Conservation (phyloP, 495 filamentous ascomycete species). For the Copromyces sp. region DNA sequence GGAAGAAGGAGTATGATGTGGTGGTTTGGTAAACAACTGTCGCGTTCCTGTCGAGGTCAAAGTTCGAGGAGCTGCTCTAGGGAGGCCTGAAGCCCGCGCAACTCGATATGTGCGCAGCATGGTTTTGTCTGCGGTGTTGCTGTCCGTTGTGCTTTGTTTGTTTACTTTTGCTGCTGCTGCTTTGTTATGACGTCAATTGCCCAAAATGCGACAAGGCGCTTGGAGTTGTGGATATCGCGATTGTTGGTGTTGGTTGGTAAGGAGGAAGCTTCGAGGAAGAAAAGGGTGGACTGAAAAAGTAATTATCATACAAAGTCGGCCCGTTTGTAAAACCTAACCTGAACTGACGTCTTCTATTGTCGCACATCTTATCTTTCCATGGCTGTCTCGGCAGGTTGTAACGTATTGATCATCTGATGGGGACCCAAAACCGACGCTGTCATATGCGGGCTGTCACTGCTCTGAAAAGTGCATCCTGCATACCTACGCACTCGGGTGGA, state of each 20-base stretch:
- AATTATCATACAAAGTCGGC: background rate
- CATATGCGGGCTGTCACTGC: background rate
- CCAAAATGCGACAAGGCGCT: background rate
- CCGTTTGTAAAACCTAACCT: background rate
- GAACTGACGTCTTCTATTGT: background rate
- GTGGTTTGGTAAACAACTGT: background rate
- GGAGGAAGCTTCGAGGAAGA: background rate
- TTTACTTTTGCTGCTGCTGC: background rate
- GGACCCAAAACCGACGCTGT: background rate
- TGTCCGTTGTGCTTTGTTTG: background rate
- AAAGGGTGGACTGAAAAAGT: background rate
- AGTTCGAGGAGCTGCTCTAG: background rate
- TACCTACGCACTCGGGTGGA: background rate
- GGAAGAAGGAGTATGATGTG: background rate
- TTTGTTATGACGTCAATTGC: slow-evolving; percentile 5
- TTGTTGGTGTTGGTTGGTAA: background rate
- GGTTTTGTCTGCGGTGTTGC: background rate
- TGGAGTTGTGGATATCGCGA: background rate
- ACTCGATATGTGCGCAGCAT: slow-evolving; percentile 8
- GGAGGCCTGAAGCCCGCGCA: background rate
- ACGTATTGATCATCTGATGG: background rate
- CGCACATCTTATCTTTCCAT: background rate
- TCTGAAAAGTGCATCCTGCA: background rate
- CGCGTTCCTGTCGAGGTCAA: background rate
- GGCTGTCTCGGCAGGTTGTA: background rate